phyloP scores from a whole-genome alignment of 768 basidiomycete genomes.

The Pleurotus pulmonarius region DNA sequence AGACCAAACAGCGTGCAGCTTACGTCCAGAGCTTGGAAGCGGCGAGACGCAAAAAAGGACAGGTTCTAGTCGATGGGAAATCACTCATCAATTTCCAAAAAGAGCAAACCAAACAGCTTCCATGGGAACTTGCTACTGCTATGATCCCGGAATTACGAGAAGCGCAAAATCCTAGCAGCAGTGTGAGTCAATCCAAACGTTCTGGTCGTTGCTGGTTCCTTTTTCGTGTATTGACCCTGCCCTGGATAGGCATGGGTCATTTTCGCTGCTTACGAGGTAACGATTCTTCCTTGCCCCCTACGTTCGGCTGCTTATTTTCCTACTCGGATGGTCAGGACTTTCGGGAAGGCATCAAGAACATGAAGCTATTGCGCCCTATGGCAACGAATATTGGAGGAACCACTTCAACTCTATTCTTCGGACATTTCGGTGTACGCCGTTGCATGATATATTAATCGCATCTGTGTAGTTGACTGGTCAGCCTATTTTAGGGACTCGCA shows the following conservation, averaged over 20 bases:
- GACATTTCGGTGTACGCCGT: background rate
- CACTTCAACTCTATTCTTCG: background rate
- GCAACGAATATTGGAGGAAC: background rate
- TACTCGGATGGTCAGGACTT: conserved; percentile 23
- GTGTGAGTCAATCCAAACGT: background rate
- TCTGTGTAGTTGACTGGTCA: background rate
- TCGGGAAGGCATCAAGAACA: conserved; percentile 20
- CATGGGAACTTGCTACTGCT: conserved; percentile 7
- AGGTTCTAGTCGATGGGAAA: background rate
- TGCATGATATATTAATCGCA: background rate
- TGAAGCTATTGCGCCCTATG: conserved; percentile 17
- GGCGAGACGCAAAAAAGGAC: conserved; percentile 11
- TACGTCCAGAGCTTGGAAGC: conserved; percentile 26
- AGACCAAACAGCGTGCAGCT: conserved; percentile 31
- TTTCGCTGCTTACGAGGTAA: conserved; percentile 25
- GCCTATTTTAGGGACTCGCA: conserved; percentile 21
- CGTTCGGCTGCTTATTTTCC: background rate
- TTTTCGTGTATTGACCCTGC: background rate
- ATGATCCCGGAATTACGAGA: conserved; percentile 5
- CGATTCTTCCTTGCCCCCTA: background rate
- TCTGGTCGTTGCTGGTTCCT: background rate
- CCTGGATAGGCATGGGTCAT: conserved; percentile 28
- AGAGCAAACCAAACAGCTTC: conserved; percentile 5
- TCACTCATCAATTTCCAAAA: background rate
- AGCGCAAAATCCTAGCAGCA: background rate